Evolutionary conservation across 768 basidiomycete species (phyloP).

Genomic region (Phaeotremella skinneri): DNA sequence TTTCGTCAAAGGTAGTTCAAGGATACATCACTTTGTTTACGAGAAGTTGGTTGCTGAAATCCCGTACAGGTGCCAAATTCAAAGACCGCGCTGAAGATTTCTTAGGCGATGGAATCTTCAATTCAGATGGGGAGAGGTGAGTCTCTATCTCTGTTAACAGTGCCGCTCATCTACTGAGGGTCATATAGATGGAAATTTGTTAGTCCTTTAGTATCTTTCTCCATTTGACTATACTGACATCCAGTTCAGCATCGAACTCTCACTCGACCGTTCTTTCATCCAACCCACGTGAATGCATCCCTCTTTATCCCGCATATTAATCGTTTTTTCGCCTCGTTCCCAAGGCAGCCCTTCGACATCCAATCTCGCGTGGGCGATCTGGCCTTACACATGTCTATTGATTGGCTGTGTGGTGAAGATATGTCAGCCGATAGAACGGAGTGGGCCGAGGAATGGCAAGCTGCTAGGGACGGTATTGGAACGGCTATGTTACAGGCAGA

Average conservation of each 20-base stretch:
- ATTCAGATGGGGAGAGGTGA: conserved; percentile 41
- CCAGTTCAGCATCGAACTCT: conserved; percentile 37
- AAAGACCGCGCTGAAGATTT: conserved; percentile 38
- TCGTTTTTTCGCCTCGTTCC: conserved; percentile 18
- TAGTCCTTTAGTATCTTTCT: neutral
- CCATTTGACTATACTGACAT: neutral
- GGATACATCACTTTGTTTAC: neutral
- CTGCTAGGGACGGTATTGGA: conserved; percentile 16
- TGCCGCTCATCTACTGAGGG: neutral
- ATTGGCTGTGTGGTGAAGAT: conserved; percentile 42
- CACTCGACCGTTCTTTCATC: conserved; percentile 47
- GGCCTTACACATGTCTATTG: conserved; percentile 34
- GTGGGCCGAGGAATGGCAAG: conserved; percentile 3
- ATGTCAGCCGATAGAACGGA: conserved; percentile 3
- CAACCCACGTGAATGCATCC: conserved; percentile 28
- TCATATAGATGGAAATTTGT: conserved; percentile 5
- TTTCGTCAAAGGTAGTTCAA: conserved; percentile 40
- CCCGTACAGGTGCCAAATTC: conserved; percentile 24
- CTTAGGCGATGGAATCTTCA: conserved; percentile 51
- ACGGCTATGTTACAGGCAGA: conserved; percentile 36
- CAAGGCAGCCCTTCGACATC: conserved; percentile 29
- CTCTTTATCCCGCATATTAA: conserved; percentile 31
- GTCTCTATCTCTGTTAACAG: conserved; percentile 6
- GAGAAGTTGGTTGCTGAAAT: neutral
- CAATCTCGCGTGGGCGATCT: conserved; percentile 30